Base-by-base conservation (phyloP, 2,329 filamentous ascomycete genomes). In the Fusarium brachygibbosum region DNA sequence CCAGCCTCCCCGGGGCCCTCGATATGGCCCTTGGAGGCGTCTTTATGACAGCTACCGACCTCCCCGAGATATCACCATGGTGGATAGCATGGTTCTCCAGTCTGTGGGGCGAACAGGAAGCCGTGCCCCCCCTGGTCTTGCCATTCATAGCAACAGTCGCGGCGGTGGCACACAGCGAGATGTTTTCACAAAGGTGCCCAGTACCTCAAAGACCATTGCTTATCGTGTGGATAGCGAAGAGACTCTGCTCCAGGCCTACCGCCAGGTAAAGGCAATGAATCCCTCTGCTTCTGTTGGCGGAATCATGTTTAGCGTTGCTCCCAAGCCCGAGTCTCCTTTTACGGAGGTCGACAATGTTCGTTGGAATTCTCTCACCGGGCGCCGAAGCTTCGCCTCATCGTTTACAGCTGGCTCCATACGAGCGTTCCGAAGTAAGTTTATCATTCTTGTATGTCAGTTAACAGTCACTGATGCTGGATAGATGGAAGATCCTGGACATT, bases 191-290 rank as follows among this genome's bases (percentile, higher is more conserved):
- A 51, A 60, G 16, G 48, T 68, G 0, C 48, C 44, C 6, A 41
- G n/a, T 1, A 6, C 52, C 2, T 28, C 55, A 2, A 59, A 65
- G 19, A 37, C 64, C 0, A 52, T 68, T 14, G 46, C 64, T 2
- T 59, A 68, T 13, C 57, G 58, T 6, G 53, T 68, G 0, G 28
- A 68, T 2, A 53, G 51, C 7, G 58, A 68, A 11, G 58, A 68
- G 5, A 55, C 64, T 1, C 49, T 64, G 0, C 11, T 64, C 3
- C 25, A 63, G 23, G 64, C 44, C 3, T 68, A 68, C 12, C 59
- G 48, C 1, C 42, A 48, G 1, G 64, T 68, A 3, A 64, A 58
- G 25, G 34, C 64, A 12, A 64, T 68, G 65, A 68, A 68, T 16
- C 53, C 58, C 0, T 46, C 41, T 3, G 52, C 45, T 0, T 12